These are phyloP conservation scores for Medicago lupulina DNA, from an alignment of 306 rosid species.

Conservation along the genomic window DNA sequence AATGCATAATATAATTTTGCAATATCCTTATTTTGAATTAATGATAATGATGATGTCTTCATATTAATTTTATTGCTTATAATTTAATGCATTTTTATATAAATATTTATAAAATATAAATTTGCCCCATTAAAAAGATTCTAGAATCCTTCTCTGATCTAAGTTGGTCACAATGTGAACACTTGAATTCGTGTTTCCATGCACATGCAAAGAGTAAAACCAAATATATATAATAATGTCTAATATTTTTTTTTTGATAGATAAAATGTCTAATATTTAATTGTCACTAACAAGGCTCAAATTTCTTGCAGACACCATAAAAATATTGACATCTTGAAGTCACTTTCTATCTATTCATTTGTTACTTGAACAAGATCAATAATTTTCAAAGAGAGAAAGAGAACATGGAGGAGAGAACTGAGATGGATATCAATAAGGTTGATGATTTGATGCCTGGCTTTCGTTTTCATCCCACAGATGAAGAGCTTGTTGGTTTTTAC, in stretches of 20 bases:
- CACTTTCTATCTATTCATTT: conserved; percentile 18
- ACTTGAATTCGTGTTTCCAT: not conserved
- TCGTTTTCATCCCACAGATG: conserved; percentile 87
- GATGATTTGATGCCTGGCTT: conserved; percentile 83
- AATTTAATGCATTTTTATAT: too few species aligned
- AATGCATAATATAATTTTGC: not conserved
- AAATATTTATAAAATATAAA: not conserved
- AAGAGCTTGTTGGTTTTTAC: conserved; percentile 80
- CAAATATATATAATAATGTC: not conserved
- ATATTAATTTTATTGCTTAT: not conserved
- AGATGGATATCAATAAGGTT: conserved; percentile 50
- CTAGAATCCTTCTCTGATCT: too few species aligned
- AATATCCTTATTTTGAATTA: not conserved
- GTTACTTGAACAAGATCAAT: conserved; percentile 7
- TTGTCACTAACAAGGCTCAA: not conserved
- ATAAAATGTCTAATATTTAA: conserved; percentile 6
- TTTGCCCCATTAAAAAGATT: too few species aligned
- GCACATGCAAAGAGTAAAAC: not conserved
- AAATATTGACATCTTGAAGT: conserved; percentile 14
- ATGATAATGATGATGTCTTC: not conserved
- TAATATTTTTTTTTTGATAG: too few species aligned
- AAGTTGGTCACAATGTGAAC: not conserved
- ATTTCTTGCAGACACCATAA: conserved; percentile 26
- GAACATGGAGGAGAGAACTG: conserved; percentile 65
- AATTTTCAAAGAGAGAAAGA: not conserved